A percentile compares a stretch with the other conserved stretches of the same genome.
These are phyloP conservation scores for Eucalyptus pauciflora DNA, from an alignment of 345 rosid species.

Conservation along the genomic window DNA sequence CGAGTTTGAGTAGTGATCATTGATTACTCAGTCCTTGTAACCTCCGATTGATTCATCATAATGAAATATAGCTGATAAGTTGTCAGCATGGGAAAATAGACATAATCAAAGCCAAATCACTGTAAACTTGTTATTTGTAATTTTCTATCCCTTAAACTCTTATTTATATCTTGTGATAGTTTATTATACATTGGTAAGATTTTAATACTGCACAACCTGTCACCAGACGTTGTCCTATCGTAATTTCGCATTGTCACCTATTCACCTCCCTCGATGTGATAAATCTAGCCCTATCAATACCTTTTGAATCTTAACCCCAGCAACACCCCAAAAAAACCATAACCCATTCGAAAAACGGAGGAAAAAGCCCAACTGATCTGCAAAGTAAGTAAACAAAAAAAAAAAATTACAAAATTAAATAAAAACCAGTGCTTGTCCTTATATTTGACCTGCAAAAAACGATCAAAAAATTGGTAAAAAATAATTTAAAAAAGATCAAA, in stretches of 20 bases:
- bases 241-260: no score
- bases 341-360: background rate
- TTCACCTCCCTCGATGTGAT: no score
- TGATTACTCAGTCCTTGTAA: rapidly evolving
- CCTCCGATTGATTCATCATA: no score
- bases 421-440: background rate
- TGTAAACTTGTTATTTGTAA: no score
- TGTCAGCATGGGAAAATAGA: rapidly evolving
- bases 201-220: rapidly evolving
- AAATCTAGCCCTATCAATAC: no score
- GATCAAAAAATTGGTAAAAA: no score
- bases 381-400: background rate
- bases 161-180: no score
- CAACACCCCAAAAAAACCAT: background rate
- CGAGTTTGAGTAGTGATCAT: no score
- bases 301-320: no score
- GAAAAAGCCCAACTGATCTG: background rate
- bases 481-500: background rate
- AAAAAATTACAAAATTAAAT: background rate
- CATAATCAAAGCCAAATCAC: no score
- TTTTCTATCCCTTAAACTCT: no score
- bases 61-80: rapidly evolving
- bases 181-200: no score
- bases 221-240: rapidly evolving
- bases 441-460: background rate